These are phyloP conservation scores for Nadsonia commutata DNA, from an alignment of 1,139 yeast genomes.

Conservation along the genomic window DNA sequence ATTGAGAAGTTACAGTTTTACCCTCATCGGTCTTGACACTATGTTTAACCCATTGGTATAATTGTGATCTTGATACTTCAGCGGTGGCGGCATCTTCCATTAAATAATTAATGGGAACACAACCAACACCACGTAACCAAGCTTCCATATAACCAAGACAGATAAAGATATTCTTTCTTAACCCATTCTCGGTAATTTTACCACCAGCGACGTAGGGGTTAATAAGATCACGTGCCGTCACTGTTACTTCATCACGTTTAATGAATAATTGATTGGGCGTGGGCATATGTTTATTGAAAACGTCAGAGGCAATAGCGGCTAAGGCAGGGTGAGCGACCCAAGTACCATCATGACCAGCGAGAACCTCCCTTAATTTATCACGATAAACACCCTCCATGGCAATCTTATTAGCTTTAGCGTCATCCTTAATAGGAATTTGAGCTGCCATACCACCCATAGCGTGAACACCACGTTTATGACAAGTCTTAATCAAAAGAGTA, in stretches of 20 bases:
- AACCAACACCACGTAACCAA: conserved; percentile 64
- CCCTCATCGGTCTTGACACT: conserved; percentile 38
- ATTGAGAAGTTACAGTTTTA: conserved; percentile 43
- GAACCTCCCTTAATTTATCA: conserved; percentile 59
- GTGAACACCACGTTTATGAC: conserved; percentile 60
- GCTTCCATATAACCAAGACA: conserved; percentile 68
- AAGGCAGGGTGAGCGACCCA: conserved; percentile 75
- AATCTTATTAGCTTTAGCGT: conserved; percentile 41
- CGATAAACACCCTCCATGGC: conserved; percentile 56
- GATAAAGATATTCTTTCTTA: conserved; percentile 51
- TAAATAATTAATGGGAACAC: conserved; percentile 66
- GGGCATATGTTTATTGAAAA: conserved; percentile 63
- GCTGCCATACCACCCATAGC: conserved; percentile 83
- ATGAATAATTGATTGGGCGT: conserved; percentile 59
- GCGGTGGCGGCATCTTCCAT: conserved; percentile 85
- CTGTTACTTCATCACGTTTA: conserved; percentile 26
- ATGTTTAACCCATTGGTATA: conserved; percentile 72
- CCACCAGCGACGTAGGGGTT: conserved; percentile 53
- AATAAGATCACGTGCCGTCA: conserved; percentile 51
- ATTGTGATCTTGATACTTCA: conserved; percentile 64
- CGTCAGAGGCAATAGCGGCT: conserved; percentile 56
- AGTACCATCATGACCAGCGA: conserved; percentile 63
- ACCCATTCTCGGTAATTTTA: conserved; percentile 52
- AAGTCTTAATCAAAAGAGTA: conserved; percentile 46
- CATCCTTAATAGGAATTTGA: conserved; percentile 59